These are phyloP conservation scores for Chiua virens DNA, from an alignment of 768 basidiomycete species.

Conservation along the genomic window DNA sequence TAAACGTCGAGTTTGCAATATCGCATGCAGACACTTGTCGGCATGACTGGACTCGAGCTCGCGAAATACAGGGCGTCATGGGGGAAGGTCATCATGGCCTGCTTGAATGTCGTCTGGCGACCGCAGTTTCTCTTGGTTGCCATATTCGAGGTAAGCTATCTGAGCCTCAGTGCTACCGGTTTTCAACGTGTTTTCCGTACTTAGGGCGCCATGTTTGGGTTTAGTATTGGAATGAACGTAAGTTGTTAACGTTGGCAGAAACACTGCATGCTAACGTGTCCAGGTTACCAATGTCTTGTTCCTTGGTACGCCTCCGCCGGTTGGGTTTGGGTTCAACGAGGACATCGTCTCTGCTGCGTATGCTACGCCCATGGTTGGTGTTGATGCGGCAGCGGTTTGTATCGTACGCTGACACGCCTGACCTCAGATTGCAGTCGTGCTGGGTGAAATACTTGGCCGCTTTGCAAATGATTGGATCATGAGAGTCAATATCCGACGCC, in stretches of 20 bases:
- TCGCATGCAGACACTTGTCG: slow-evolving; percentile 47
- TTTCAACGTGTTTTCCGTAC: not conserved
- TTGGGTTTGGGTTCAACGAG: slow-evolving; percentile 47
- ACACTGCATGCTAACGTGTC: not conserved
- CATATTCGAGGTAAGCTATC: slow-evolving; percentile 36
- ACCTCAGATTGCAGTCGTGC: slow-evolving; percentile 43
- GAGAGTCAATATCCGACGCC: slow-evolving; percentile 40
- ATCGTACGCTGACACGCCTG: not conserved
- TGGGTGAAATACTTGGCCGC: slow-evolving; percentile 53
- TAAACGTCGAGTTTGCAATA: slow-evolving; percentile 35
- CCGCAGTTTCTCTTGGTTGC: slow-evolving; percentile 45
- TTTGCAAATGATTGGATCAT: slow-evolving; percentile 54
- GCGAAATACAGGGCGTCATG: slow-evolving; percentile 45
- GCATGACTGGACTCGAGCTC: slow-evolving; percentile 48
- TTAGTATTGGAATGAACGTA: slow-evolving; percentile 46
- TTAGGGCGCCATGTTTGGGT: slow-evolving; percentile 48
- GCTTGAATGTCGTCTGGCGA: slow-evolving; percentile 46
- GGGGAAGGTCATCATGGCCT: slow-evolving; percentile 32
- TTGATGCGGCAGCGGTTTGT: not conserved
- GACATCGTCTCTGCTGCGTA: slow-evolving; percentile 43
- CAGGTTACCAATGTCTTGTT: slow-evolving; percentile 59
- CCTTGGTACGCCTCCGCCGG: slow-evolving; percentile 44
- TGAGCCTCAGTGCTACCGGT: not conserved
- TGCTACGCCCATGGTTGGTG: slow-evolving; percentile 44
- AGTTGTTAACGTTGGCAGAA: not conserved